Evolutionary conservation across 176 grass and related monocot genomes (phyloP).

Genomic region (Puccinellia tenuiflora): DNA sequence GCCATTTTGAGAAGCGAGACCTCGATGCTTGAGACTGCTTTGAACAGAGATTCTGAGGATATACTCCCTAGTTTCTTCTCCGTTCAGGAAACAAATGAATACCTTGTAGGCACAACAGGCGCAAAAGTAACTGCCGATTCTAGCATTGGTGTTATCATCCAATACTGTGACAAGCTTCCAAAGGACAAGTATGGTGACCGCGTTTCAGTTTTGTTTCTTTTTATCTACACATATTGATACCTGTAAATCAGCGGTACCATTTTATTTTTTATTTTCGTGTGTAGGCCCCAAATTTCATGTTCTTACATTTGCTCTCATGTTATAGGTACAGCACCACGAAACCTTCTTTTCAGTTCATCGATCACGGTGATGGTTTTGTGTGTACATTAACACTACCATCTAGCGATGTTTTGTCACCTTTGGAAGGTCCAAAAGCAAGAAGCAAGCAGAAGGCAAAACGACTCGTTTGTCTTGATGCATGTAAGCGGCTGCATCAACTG

Average conservation of each 20-base stretch:
- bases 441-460: conserved; percentile 65
- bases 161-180: conserved; percentile 71
- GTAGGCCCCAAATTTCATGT: neutral
- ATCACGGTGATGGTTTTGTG: conserved; percentile 41
- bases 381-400: conserved; percentile 69
- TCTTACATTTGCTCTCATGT: neutral
- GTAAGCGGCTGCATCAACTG: conserved; percentile 74
- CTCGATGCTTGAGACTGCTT: conserved; percentile 52
- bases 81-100: conserved; percentile 60
- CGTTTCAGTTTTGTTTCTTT: conserved; percentile 16
- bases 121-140: conserved; percentile 72
- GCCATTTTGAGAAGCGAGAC: conserved; percentile 59
- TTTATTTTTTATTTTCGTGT: neutral
- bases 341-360: conserved; percentile 43
- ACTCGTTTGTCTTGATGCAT: conserved; percentile 78
- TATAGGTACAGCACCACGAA: conserved; percentile 50
- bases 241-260: neutral
- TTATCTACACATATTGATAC: conserved; percentile 10
- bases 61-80: conserved; percentile 18
- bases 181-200: conserved; percentile 59
- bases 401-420: conserved; percentile 52
- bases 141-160: conserved; percentile 53
- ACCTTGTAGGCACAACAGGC: conserved; percentile 56
- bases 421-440: conserved; percentile 49
- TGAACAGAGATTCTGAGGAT: conserved; percentile 54